Conservation (phyloP, 257 asterid genomes). For the Penstemon davidsonii region DNA sequence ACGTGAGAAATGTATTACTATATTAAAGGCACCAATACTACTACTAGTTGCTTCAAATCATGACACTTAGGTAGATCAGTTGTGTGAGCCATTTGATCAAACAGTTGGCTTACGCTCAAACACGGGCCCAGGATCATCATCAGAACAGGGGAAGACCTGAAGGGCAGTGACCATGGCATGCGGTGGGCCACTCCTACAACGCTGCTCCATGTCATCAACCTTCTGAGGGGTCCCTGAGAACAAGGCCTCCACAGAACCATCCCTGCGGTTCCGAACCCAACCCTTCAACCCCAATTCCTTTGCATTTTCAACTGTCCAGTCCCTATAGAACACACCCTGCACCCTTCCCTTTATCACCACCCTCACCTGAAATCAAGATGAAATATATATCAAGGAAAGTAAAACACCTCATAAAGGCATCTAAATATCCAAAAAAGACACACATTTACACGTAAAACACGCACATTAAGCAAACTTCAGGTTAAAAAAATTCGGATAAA, state of each 20-base stretch:
- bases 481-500: not conserved
- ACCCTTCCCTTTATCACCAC: slow-evolving; percentile 80
- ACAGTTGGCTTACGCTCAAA: slow-evolving; percentile 74
- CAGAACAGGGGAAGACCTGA: slow-evolving; percentile 54
- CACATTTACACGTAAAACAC: not conserved
- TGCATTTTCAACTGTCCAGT: slow-evolving; percentile 85
- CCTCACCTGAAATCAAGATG: slow-evolving; percentile 46
- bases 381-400: too few species aligned
- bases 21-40: not conserved
- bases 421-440: not conserved
- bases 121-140: slow-evolving; percentile 72
- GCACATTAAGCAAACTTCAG: not conserved
- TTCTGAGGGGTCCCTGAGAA: slow-evolving; percentile 74
- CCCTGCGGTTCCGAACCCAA: slow-evolving; percentile 94
- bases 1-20: too few species aligned
- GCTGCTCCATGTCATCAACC: slow-evolving; percentile 86
- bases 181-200: slow-evolving; percentile 95
- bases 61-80: not conserved
- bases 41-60: not conserved
- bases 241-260: slow-evolving; percentile 84
- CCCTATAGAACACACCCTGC: slow-evolving; percentile 89
- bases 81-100: slow-evolving; percentile 35
- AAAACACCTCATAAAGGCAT: not conserved
- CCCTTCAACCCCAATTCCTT: slow-evolving; percentile 72
- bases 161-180: slow-evolving; percentile 75